These are phyloP conservation scores for Boletus reticuloceps DNA, from an alignment of 768 basidiomycete species.

Conservation along the genomic window DNA sequence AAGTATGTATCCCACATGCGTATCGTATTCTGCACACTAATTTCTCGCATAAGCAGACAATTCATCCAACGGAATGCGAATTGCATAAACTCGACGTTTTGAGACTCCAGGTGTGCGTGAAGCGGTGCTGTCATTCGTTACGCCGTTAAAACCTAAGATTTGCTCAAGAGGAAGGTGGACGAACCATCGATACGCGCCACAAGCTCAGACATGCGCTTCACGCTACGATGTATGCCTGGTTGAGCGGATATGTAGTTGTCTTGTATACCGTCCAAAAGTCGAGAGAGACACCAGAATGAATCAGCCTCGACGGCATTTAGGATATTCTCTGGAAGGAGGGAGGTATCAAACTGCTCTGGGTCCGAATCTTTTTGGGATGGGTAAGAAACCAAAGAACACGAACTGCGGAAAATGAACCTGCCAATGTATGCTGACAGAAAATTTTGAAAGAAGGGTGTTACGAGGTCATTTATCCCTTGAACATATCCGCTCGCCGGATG, in stretches of 20 bases:
- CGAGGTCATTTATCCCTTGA: constrained; percentile 98
- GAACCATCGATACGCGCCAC: constrained; percentile 86
- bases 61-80: constrained; percentile 99
- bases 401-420: constrained; percentile 32
- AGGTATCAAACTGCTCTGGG: constrained; percentile 85
- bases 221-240: constrained; percentile 93
- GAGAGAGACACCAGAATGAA: constrained; percentile 96
- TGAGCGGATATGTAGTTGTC: constrained; percentile 98
- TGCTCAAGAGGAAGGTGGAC: constrained; percentile 18
- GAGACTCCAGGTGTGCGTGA: constrained; percentile 78
- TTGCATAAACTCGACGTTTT: constrained; percentile 99
- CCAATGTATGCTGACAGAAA: constrained; percentile 95
- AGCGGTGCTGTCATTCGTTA: constrained; percentile 61
- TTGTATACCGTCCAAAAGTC: constrained; percentile 94
- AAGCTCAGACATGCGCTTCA: constrained; percentile 90
- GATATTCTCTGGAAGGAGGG: constrained; percentile 62
- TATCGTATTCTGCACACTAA: constrained; percentile 94
- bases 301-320: constrained; percentile 93
- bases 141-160: too few species aligned
- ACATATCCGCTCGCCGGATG: constrained; percentile 99
- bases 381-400: constrained; percentile 2
- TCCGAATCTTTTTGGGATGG: constrained; percentile 66
- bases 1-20: constrained; percentile 99
- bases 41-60: constrained; percentile 95
- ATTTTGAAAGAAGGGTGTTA: constrained; percentile 96